A percentile compares a stretch with the other conserved stretches of the same genome.
Evolutionary conservation across 2,329 filamentous ascomycete genomes (phyloP).

Genomic region (Neobulgaria alba): DNA sequence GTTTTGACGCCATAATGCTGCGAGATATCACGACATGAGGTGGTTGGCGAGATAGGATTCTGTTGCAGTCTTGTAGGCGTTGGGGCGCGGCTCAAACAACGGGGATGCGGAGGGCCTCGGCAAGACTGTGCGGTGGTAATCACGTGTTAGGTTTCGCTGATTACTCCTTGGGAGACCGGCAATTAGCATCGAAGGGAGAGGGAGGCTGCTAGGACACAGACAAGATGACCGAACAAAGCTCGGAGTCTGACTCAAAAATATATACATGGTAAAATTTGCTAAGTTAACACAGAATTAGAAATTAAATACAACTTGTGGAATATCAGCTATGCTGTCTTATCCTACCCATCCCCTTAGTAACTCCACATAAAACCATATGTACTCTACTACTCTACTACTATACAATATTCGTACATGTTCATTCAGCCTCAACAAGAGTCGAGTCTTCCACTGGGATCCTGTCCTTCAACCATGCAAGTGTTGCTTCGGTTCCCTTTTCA

Average conservation of each 20-base stretch:
- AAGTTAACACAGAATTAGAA: not conserved
- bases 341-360: not conserved
- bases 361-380: not conserved
- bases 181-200: no score
- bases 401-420: constrained; percentile 4
- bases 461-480: constrained; percentile 71
- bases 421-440: constrained; percentile 20
- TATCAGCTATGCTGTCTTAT: not conserved
- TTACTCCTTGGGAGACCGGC: no score
- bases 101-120: no score
- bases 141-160: no score
- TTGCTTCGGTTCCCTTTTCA: constrained; percentile 79
- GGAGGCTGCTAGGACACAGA: no score
- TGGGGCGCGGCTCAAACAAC: no score
- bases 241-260: no score
- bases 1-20: not conserved
- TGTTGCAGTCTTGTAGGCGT: no score
- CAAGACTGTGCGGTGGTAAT: no score
- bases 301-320: not conserved
- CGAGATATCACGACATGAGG: not conserved
- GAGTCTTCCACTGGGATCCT: constrained; percentile 51
- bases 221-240: no score
- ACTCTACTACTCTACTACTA: not conserved
- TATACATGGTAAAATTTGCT: not conserved
- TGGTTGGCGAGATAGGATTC: no score